Conservation (phyloP, 2,329 filamentous ascomycete species). For the Penicillium hesseltinei region DNA sequence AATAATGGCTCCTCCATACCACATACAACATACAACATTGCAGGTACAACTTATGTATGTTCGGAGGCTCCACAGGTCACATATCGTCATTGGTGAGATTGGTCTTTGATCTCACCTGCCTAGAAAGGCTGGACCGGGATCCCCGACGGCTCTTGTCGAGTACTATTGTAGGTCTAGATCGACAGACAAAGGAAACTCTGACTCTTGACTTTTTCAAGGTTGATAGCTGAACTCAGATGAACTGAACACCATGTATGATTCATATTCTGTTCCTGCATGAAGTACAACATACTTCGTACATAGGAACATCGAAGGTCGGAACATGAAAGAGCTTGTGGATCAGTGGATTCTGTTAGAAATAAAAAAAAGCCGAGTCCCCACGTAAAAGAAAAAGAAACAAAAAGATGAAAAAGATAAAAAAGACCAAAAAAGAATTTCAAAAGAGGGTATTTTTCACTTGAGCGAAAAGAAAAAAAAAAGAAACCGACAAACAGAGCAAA, state of each 20-base stretch:
- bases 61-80: neutral
- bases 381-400: slow-evolving; percentile 10
- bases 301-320: neutral
- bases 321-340: neutral
- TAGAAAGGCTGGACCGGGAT: neutral
- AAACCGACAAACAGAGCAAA: slow-evolving; percentile 38
- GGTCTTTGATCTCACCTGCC: neutral
- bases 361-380: slow-evolving; percentile 15
- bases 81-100: neutral
- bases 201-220: neutral
- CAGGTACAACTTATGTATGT: neutral
- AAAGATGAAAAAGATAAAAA: slow-evolving; percentile 18
- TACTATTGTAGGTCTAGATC: neutral
- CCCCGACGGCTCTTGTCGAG: neutral
- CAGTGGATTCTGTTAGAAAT: neutral
- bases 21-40: neutral
- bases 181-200: neutral
- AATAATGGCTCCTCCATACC: neutral
- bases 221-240: neutral
- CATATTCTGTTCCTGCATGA: slow-evolving; percentile 1
- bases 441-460: slow-evolving; percentile 4
- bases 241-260: neutral
- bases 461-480: neutral
- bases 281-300: neutral
- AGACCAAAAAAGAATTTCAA: neutral